Base-by-base conservation (phyloP, 805 yeast genomes). In the Tetrapisispora arboricola region DNA sequence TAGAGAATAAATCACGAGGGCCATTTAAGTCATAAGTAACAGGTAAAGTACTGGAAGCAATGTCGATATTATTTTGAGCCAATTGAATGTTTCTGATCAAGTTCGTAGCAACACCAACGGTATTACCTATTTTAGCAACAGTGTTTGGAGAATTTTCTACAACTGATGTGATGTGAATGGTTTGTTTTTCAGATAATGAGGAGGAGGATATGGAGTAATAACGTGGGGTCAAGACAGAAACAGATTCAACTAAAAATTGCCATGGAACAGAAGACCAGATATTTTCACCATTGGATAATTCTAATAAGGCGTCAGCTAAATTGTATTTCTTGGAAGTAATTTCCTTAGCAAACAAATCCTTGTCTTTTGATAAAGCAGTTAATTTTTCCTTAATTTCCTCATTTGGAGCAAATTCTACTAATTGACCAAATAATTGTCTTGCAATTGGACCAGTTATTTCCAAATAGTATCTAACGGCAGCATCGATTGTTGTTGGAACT, bases 171-270 rank as follows among this genome's bases (percentile, higher is more conserved):
- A 88, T 71, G 50, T 85, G 86, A 44, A 88, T 72, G 16, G 73
- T 71, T 39, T 78, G 72, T 59, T 85, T 85, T 55, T 85, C 92
- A 42, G 78, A 71, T 40, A 76, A 62, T 1, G 94, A 80, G 5
- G 96, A 85, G 1, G 96, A 88, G 2, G 96, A 88, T 50, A 90
- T 90, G 18, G 97, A 90, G 65, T 90, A 90, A 67, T 86, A 90
- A 63, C 98, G 88, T 32, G 96, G 95, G 61, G 83, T 94, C 55
- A 92, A 67, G 51, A 78, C 84, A 32, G 87, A 75, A 47, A 92
- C 61, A 24, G 81, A 72, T 67, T 90, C 98, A 51, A 88, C 68
- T 30, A 92, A 63, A 56, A 88, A 84, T 46, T 78, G 79, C 68
- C 90, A 82, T 25, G 97, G 96, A 36, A 90, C 83, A 13, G 62